Evolutionary conservation across 164 flowering plant genomes (phyloP), one percentile per base, ranked within the genome.

Genomic region (Annona squamosa): DNA sequence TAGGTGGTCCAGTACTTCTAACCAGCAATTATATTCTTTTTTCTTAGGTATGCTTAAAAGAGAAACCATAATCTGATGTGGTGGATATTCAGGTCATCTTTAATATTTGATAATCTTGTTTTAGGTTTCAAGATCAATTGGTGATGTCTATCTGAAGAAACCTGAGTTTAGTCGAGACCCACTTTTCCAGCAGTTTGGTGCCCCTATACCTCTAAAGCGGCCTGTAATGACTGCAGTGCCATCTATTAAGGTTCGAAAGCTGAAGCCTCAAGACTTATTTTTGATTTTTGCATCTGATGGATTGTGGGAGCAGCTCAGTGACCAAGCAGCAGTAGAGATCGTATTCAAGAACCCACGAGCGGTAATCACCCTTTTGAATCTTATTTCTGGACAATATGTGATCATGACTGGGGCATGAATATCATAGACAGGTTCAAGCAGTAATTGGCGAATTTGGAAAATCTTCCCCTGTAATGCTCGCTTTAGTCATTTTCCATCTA

Each of bases 81-180:
- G 42, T 66, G 37, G 37, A 26, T 26, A 26, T 26, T 26, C 37
- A 26, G 37, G 37, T 26, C 37, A 26, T 26, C 37, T 9, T 71
- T 68, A 26, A 26, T 26, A 26, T 26, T 26, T 26, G 37, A 26
- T 26, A 26, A 26, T 18, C n/a, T 4, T 46, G 70, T 68, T 78
- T 1, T 63, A 91, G 97, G 97, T 91, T 18, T 89, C 95, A 65
- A 86, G 95, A 79, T 90, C 95, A n/a, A 90, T 90, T 56, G 95
- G 95, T 48, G 92, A 90, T 72, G 74, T 86, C 13, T 90, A 89
- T 75, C 75, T 90, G 74, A 90, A 90, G 87, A 89, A 85, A 76
- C 91, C 95, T 1, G 95, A 88, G 76, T 87, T 87, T 67, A 72
- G 82, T 56, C 79, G 87, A 48, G 84, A 84, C 74, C 89, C 91